phyloP scores from a whole-genome alignment of 2,329 filamentous ascomycete genomes.

The Reticulascus tulasneorum region DNA sequence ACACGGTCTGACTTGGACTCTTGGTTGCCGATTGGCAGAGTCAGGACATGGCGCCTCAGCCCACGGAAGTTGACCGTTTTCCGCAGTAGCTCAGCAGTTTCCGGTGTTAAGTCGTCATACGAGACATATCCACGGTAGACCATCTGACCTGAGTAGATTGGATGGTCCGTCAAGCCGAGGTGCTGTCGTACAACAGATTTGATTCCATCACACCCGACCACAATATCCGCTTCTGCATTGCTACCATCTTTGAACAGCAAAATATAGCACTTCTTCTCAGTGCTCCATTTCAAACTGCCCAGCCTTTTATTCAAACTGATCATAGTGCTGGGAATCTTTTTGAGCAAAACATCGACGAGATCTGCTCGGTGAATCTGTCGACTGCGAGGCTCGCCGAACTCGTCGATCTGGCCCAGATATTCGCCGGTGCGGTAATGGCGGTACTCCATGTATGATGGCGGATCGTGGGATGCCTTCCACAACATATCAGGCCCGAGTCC shows the following conservation, averaged over 20 bases:
- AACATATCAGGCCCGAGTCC: slow-evolving; percentile 27
- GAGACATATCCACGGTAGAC: no score
- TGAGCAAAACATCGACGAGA: slow-evolving; percentile 30
- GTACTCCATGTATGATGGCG: slow-evolving; percentile 12
- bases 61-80: no score
- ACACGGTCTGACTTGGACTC: no score
- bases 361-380: slow-evolving; percentile 3
- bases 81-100: no score
- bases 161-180: no score
- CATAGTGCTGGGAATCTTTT: slow-evolving; percentile 25
- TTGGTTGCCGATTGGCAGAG: no score
- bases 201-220: slow-evolving; percentile 59
- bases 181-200: no score
- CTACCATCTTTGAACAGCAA: slow-evolving; percentile 35
- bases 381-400: slow-evolving; percentile 2
- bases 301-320: slow-evolving; percentile 23
- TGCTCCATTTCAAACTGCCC: slow-evolving; percentile 20
- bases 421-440: slow-evolving; percentile 11
- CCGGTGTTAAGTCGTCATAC: no score
- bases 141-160: no score
- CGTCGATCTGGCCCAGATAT: neutral
- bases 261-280: slow-evolving; percentile 11
- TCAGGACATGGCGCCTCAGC: no score
- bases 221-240: slow-evolving; percentile 29
- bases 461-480: slow-evolving; percentile 25